phyloP scores from a whole-genome alignment of 352 stramenopile genomes.

The Pythium monospermum region DNA sequence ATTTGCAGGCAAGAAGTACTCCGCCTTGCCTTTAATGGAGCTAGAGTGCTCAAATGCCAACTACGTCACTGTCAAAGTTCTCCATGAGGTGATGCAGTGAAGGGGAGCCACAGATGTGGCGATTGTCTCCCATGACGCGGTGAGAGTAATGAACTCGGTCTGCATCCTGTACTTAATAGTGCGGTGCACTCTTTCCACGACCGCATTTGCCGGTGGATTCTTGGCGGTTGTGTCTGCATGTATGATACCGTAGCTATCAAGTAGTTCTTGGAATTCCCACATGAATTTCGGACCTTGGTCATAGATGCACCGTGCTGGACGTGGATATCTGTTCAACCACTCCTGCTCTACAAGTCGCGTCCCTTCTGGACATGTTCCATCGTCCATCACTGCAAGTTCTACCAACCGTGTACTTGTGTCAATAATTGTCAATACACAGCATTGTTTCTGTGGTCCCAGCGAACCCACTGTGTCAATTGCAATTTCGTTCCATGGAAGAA shows the following conservation, averaged over 20 bases:
- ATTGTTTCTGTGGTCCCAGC: neutral
- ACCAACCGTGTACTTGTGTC: slow-evolving; percentile 4
- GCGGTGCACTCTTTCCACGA: slow-evolving; percentile 8
- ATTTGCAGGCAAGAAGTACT: no score
- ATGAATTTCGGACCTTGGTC: slow-evolving; percentile 1
- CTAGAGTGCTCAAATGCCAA: no score
- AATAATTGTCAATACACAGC: slow-evolving; percentile 1
- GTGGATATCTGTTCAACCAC: slow-evolving; percentile 5
- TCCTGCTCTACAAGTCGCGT: neutral
- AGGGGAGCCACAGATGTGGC: no score
- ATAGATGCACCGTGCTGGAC: neutral
- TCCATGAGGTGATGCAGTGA: no score
- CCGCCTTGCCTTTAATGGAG: no score
- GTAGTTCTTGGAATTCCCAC: slow-evolving; percentile 2
- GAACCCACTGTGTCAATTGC: slow-evolving; percentile 5
- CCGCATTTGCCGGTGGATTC: neutral
- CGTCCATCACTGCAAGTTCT: neutral
- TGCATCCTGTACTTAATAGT: slow-evolving; percentile 9
- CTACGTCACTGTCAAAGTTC: no score
- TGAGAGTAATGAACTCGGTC: no score
- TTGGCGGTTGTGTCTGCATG: neutral
- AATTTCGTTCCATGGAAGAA: slow-evolving; percentile 1
- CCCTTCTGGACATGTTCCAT: neutral
- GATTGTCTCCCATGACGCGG: no score
- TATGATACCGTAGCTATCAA: slow-evolving; percentile 1